Conservation (phyloP, 2,329 filamentous ascomycete genomes). For the Dichotomopilus funicola region DNA sequence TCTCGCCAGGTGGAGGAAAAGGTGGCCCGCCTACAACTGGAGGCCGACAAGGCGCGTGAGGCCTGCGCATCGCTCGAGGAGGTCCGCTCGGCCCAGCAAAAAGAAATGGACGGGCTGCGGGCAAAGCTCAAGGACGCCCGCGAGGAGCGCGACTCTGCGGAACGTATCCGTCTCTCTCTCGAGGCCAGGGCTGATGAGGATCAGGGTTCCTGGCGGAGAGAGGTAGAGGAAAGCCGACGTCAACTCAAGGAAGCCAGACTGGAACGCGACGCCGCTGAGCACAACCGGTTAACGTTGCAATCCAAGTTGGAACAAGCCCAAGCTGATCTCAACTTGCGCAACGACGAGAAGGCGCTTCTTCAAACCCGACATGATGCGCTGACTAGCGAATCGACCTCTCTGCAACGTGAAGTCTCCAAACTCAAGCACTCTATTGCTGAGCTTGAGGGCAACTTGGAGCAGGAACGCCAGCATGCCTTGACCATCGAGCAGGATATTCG, state of each 20-base stretch:
- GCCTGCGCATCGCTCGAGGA: constrained; percentile 48
- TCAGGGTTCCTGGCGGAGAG: constrained; percentile 38
- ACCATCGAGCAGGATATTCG: constrained; percentile 56
- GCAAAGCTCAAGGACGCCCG: constrained; percentile 38
- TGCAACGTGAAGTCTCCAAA: constrained; percentile 57
- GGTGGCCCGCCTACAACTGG: constrained; percentile 57
- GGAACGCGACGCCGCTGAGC: constrained; percentile 36
- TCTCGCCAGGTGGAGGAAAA: constrained; percentile 71
- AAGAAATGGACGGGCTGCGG: constrained; percentile 41
- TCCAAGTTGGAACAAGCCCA: constrained; percentile 49
- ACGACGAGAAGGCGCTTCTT: constrained; percentile 62
- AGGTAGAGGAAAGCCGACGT: constrained; percentile 39
- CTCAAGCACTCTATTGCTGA: constrained; percentile 42
- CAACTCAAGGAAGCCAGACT: constrained; percentile 39
- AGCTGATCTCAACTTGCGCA: constrained; percentile 51
- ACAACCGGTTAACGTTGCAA: constrained; percentile 35
- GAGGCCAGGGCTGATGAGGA: constrained; percentile 42
- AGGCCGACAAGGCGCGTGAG: constrained; percentile 49
- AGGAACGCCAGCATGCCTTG: constrained; percentile 51
- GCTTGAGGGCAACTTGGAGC: constrained; percentile 42
- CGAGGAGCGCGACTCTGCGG: constrained; percentile 35
- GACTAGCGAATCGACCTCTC: constrained; percentile 56
- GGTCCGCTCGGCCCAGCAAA: constrained; percentile 40
- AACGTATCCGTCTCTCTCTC: constrained; percentile 34
- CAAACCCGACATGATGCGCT: constrained; percentile 63